A percentile compares a stretch with the other conserved stretches of the same genome.
Evolutionary conservation across 371 early-diverging fungal genomes (phyloP).

Genomic region (Lichtheimia ramosa): DNA sequence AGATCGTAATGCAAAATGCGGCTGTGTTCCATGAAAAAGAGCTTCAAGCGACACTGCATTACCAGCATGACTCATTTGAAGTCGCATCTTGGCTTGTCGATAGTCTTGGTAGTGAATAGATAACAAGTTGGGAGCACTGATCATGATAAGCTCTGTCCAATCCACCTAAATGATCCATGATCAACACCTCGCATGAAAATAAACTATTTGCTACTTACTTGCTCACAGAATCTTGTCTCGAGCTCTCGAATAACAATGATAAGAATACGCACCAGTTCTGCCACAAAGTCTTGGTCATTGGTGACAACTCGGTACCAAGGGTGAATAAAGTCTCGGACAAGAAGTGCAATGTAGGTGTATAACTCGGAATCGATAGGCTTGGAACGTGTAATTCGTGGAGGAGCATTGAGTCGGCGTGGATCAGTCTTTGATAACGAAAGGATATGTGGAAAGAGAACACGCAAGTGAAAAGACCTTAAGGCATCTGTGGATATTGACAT

Average conservation of each 20-base stretch:
- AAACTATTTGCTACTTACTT: slow-evolving; percentile 15
- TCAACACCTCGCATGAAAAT: not conserved
- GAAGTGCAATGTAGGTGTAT: slow-evolving; percentile 56
- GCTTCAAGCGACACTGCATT: slow-evolving; percentile 41
- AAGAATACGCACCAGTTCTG: slow-evolving; percentile 43
- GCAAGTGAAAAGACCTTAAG: slow-evolving; percentile 34
- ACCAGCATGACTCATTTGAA: slow-evolving; percentile 53
- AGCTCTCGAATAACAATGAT: slow-evolving; percentile 44
- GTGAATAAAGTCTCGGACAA: slow-evolving; percentile 62
- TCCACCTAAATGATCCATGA: slow-evolving; percentile 45
- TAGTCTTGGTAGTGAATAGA: slow-evolving; percentile 55
- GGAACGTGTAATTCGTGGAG: slow-evolving; percentile 39
- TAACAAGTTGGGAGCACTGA: slow-evolving; percentile 53
- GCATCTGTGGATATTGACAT: slow-evolving; percentile 9
- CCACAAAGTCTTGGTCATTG: slow-evolving; percentile 53
- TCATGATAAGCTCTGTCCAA: slow-evolving; percentile 54
- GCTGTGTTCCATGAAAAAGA: slow-evolving; percentile 64
- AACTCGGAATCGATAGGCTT: slow-evolving; percentile 56
- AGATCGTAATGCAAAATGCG: slow-evolving; percentile 53
- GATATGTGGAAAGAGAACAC: slow-evolving; percentile 44
- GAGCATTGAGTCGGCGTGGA: slow-evolving; percentile 31
- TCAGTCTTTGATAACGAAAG: slow-evolving; percentile 40
- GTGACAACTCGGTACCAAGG: slow-evolving; percentile 59
- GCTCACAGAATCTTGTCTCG: slow-evolving; percentile 47
- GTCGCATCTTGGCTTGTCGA: slow-evolving; percentile 44